Conservation (phyloP, 495 filamentous ascomycete species). For the Xylaria grammica region DNA sequence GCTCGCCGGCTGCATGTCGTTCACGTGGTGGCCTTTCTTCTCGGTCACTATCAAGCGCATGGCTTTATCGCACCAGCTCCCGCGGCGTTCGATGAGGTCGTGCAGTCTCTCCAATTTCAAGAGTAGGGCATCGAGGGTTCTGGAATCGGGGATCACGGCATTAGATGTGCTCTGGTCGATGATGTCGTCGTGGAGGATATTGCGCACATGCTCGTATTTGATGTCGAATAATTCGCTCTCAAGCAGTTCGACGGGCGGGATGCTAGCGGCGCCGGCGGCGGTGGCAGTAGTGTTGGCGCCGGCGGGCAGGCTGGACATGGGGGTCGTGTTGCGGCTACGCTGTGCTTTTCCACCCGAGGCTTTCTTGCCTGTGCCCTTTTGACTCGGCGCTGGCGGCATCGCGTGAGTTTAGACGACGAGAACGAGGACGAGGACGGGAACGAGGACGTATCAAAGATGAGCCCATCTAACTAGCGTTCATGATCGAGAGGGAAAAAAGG, state of each 20-base stretch:
- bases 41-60: constrained; percentile 72
- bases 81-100: constrained; percentile 67
- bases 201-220: constrained; percentile 51
- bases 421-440: neutral
- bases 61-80: constrained; percentile 68
- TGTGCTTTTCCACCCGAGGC: constrained; percentile 70
- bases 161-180: constrained; percentile 67
- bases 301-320: constrained; percentile 64
- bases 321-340: constrained; percentile 86
- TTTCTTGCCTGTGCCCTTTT: constrained; percentile 81
- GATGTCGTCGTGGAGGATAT: constrained; percentile 72
- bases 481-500: neutral
- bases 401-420: neutral
- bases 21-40: constrained; percentile 58
- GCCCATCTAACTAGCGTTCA: neutral
- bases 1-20: constrained; percentile 42
- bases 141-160: constrained; percentile 73
- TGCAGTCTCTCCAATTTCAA: constrained; percentile 69
- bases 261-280: constrained; percentile 53
- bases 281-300: constrained; percentile 72
- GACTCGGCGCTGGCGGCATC: constrained; percentile 59
- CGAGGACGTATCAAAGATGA: neutral
- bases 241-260: constrained; percentile 60
- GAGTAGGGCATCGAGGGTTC: constrained; percentile 70
- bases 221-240: constrained; percentile 71